phyloP scores from a whole-genome alignment of 192 early-diverging fungal genomes.

The Entrophospora sp. region DNA sequence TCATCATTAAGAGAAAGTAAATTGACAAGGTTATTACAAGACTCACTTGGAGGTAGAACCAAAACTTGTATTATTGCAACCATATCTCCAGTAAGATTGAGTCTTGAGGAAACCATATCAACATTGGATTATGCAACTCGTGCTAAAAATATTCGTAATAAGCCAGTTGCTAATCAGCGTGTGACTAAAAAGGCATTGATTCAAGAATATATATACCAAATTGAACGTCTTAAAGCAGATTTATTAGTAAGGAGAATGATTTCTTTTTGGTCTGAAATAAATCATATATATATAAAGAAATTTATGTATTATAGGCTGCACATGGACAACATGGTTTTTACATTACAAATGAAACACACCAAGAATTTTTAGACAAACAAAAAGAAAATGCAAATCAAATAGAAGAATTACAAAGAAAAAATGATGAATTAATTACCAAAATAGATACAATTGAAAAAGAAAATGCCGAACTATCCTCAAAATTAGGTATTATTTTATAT shows the following conservation, averaged over 20 bases:
- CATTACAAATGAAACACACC: conserved; percentile 58
- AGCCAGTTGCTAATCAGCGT: conserved; percentile 62
- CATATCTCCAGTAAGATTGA: conserved; percentile 62
- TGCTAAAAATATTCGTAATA: conserved; percentile 70
- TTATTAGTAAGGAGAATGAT: conserved; percentile 39
- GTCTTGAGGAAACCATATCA: too few species aligned
- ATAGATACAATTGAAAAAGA: too few species aligned
- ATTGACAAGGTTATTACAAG: conserved; percentile 82
- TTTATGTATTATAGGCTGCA: conserved; percentile 47
- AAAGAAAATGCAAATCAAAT: too few species aligned
- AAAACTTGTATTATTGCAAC: conserved; percentile 95
- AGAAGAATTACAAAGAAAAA: too few species aligned
- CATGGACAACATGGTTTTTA: conserved; percentile 84
- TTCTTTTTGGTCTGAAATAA: not conserved
- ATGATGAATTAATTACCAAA: too few species aligned
- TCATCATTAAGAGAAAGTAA: conserved; percentile 85
- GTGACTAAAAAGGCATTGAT: conserved; percentile 76
- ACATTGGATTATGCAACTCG: conserved; percentile 67
- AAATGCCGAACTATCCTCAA: too few species aligned
- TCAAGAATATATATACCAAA: conserved; percentile 66
- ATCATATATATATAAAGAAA: not conserved
- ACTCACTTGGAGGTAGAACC: conserved; percentile 84
- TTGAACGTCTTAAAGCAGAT: conserved; percentile 71
- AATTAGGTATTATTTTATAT: too few species aligned
- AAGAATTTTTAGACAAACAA: conserved; percentile 43